Conservation (phyloP, 495 filamentous ascomycete species). For the Astrothelium macrocarpum region DNA sequence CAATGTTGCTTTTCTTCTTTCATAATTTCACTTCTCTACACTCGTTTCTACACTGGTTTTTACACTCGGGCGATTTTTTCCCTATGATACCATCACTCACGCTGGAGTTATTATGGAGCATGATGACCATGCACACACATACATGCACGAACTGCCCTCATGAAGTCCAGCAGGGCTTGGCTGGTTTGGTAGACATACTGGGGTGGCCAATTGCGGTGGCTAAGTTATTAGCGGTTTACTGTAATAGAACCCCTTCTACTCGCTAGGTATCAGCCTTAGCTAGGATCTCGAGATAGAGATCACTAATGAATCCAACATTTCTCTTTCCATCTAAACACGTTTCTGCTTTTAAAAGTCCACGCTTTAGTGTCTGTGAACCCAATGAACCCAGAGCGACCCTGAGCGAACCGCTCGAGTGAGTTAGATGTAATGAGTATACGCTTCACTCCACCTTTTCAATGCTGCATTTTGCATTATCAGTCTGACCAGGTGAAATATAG, state of each 20-base stretch:
- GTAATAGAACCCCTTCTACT: not conserved
- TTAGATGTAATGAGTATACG: too few species aligned
- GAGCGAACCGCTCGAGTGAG: too few species aligned
- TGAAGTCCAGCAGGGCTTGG: not conserved
- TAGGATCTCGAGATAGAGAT: not conserved
- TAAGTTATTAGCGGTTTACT: not conserved
- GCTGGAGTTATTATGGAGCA: constrained; percentile 7
- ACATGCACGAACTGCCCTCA: too few species aligned
- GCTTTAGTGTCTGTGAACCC: too few species aligned
- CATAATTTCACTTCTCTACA: not conserved
- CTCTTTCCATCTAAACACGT: not conserved
- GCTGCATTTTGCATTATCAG: too few species aligned
- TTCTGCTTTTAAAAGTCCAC: too few species aligned
- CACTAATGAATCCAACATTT: not conserved
- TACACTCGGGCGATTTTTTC: not conserved
- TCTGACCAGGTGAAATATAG: too few species aligned
- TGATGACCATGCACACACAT: not conserved
- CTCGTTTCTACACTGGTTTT: constrained; percentile 3
- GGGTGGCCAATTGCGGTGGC: not conserved
- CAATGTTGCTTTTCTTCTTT: not conserved
- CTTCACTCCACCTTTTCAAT: too few species aligned
- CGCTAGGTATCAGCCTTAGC: not conserved
- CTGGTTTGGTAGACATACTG: not conserved
- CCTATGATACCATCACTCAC: constrained; percentile 6
- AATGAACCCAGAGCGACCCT: too few species aligned